Evolutionary conservation across 495 filamentous ascomycete species (phyloP), one percentile per base, ranked within the genome.

Genomic region (Hypoxylon lienhwacheense): DNA sequence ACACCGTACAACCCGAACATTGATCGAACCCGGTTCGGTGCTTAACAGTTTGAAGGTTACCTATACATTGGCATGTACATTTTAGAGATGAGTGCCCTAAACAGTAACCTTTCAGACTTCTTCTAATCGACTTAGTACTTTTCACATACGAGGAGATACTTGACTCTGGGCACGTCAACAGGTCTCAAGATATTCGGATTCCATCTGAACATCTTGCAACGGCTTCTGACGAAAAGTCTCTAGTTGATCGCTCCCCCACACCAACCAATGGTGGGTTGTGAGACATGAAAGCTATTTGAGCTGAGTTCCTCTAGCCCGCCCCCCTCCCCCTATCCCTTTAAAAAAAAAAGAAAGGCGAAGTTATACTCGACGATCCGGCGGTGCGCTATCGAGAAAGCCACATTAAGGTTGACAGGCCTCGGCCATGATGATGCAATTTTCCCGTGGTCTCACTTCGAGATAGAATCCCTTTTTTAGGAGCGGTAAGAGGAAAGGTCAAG

Each of bases 301-400:
- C 39, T 41, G 40, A 47, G 24, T 35, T 51, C n/a, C n/a, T n/a
- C 16, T 14, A 37, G 25, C 39, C 37, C 22, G 11, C 36, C 36
- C n/a, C 17, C 28, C 28, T 12, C 25, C 41, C 37, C 36, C 20
- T 42, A 35, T 61, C 57, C 57, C 57, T 55, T 51, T 40, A 11
- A 24, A 41, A 47, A 40, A 44, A 26, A 46, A 50, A 43, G 39
- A 49, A 7, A 40, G 33, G 20, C 14, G 19, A 40, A 21, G 16
- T 24, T 24, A 16, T 28, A 12, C 17, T 46, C 42, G 29, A n/a
- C 14, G 40, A 12, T 20, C 7, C 22, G 20, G 20, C 20, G 37
- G 21, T 26, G 10, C 31, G 19, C 45, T 56, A 35, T 46, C 39
- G 46, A 56, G 53, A 56, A 25, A 32, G 46, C 40, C 31, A 36